Base-by-base conservation (phyloP, 148 eudicot genomes). In the Polygonum maritimum region DNA sequence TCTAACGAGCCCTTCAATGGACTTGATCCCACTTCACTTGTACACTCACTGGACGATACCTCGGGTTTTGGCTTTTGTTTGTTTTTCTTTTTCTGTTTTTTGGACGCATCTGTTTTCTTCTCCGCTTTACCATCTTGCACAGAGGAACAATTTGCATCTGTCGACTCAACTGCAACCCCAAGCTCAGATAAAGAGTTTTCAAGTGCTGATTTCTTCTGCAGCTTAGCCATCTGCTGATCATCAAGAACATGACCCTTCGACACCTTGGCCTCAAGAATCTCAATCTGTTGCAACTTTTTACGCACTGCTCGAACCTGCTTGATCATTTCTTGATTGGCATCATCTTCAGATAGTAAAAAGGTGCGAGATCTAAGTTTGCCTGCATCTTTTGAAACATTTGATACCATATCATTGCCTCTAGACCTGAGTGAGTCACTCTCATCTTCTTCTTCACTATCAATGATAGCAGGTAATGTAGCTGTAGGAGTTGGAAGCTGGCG, bases 201-300 rank as follows among this genome's bases (percentile, higher is more conserved):
- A 72, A 96, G 57, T 39, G 71, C 83, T 13, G 87, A 44, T 81
- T 83, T 87, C 38, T 86, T 82, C 76, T 83, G 87, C 72, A 96
- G 89, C 91, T 96, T 96, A 41, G 94, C 93, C 79, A 89, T 78
- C 80, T 96, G 99, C 78, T 96, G 99, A 69, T 89, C 87, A 84
- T 96, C 99, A 49, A 96, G 99, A 65, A 71, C 76, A 76, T 86
- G 88, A 19, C 99, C 99, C 83, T 86, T 88, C 3, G 78, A 83
- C 72, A 60, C 89, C 81, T 91, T 96, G 48, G 85, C 93, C 81
- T 96, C 98, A 73, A 96, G 97, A 85, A 92, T 85, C 84, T 96
- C 99, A 84, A 96, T 92, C 87, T 96, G 99, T 79, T 96, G 99
- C 86, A 96, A 82, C 85, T 96, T 96, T 81, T 92, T 96, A 76